phyloP scores from a whole-genome alignment of 2,329 filamentous ascomycete species.

The Scedosporium boydii region DNA sequence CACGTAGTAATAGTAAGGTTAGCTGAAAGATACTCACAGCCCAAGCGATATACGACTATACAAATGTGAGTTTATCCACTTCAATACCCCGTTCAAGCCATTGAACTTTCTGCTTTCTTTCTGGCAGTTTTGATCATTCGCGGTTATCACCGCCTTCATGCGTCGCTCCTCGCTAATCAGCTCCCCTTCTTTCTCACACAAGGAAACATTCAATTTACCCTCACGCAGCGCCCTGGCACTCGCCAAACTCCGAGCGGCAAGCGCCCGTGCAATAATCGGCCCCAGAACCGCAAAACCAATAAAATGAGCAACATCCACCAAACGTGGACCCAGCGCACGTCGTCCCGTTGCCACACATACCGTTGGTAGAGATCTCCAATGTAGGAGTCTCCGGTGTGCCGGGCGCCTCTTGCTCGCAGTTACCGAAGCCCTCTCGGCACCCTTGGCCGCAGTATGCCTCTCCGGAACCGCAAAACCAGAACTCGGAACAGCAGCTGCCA shows the following conservation, averaged over 20 bases:
- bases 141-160: no score
- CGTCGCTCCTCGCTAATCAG: no score
- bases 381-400: neutral
- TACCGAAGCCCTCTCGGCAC: conserved; percentile 23
- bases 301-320: conserved; percentile 5
- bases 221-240: neutral
- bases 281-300: conserved; percentile 4
- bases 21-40: no score
- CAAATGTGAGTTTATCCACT: no score
- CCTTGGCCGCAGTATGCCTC: conserved; percentile 19
- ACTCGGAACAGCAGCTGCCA: conserved; percentile 30
- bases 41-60: no score
- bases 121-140: no score
- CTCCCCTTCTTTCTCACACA: no score
- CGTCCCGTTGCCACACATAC: conserved; percentile 8
- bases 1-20: no score
- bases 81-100: no score
- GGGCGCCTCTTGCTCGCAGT: conserved; percentile 12
- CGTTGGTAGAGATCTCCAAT: neutral
- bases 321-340: conserved; percentile 6
- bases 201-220: neutral
- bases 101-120: no score
- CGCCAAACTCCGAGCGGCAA: conserved; percentile 6
- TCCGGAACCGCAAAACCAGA: conserved; percentile 27
- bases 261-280: neutral